These are phyloP conservation scores for Diversispora eburnea DNA, from an alignment of 192 early-diverging fungal species.

Conservation along the genomic window DNA sequence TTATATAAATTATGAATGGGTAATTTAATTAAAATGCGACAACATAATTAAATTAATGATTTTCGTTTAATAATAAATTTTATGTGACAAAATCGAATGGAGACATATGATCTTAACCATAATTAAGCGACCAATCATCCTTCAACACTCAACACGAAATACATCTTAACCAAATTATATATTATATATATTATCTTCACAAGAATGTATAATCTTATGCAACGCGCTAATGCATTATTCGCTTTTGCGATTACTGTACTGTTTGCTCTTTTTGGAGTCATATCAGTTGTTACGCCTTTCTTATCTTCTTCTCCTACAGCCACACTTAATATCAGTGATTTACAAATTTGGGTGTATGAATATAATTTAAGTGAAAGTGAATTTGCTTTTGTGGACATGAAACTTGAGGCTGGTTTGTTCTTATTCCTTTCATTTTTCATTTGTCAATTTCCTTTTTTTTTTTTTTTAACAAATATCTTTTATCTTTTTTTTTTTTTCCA, in stretches of 20 bases:
- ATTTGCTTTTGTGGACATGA: conserved; percentile 20
- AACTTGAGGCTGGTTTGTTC: conserved; percentile 22
- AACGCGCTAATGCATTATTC: conserved; percentile 20
- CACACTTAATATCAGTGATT: neutral
- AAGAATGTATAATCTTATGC: conserved; percentile 20
- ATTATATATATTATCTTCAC: too few relatives aligned
- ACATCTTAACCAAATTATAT: too few relatives aligned
- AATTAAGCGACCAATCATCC: too few relatives aligned
- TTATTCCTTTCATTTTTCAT: neutral
- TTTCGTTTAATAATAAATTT: too few relatives aligned
- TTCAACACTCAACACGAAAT: too few relatives aligned
- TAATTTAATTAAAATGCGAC: too few relatives aligned
- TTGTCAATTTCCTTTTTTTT: neutral
- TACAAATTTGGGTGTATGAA: conserved; percentile 9
- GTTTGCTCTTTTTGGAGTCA: conserved; percentile 15
- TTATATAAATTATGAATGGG: too few relatives aligned
- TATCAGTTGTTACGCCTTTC: conserved; percentile 16
- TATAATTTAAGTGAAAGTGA: conserved; percentile 14
- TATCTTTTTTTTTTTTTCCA: conserved; percentile 29
- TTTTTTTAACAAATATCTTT: neutral
- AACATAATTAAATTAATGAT: too few relatives aligned
- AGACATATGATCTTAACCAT: too few relatives aligned
- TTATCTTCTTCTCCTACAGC: conserved; percentile 14
- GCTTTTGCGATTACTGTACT: conserved; percentile 23
- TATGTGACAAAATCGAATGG: too few relatives aligned